Percentiles rank a stretch among this genome's conserved stretches.
Conservation (phyloP, 805 yeast species). For the Hanseniaspora jakobsenii region DNA sequence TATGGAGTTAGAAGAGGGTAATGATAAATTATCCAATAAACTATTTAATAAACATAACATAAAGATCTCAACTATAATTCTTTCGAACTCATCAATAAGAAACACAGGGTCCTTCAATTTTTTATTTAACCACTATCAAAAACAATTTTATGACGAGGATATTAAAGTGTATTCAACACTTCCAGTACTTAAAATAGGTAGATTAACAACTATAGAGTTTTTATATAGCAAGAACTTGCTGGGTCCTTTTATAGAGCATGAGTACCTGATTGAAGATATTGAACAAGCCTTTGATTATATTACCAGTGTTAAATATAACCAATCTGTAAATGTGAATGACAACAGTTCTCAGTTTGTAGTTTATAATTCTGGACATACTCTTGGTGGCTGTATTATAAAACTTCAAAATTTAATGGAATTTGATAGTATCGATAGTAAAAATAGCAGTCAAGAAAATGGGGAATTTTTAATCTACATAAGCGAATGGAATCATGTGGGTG, state of each 20-base stretch:
- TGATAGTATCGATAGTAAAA: too few relatives aligned
- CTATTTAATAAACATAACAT: too few relatives aligned
- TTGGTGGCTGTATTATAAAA: constrained; percentile 73
- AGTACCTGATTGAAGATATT: constrained; percentile 56
- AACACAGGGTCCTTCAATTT: constrained; percentile 70
- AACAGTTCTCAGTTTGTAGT: constrained; percentile 63
- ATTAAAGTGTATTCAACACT: constrained; percentile 76
- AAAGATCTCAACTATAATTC: constrained; percentile 53
- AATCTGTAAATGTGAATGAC: constrained; percentile 46
- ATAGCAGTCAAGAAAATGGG: too few relatives aligned
- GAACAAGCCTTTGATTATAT: constrained; percentile 71
- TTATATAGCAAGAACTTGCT: constrained; percentile 62
- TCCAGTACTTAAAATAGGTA: constrained; percentile 80
- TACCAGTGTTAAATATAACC: constrained; percentile 62
- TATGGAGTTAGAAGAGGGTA: too few relatives aligned
- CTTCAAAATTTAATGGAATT: neutral
- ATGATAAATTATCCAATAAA: too few relatives aligned
- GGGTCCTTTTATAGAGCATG: constrained; percentile 53
- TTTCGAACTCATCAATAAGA: constrained; percentile 78
- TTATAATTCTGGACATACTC: constrained; percentile 78
- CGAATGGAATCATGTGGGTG: constrained; percentile 83
- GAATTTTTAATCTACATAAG: constrained; percentile 68
- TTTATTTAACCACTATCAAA: constrained; percentile 31
- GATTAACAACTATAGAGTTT: constrained; percentile 71
- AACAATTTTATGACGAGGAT: constrained; percentile 32